A percentile compares a stretch with the other conserved stretches of the same genome.
phyloP scores from a whole-genome alignment of 805 yeast genomes.

The Candida oleophila region DNA sequence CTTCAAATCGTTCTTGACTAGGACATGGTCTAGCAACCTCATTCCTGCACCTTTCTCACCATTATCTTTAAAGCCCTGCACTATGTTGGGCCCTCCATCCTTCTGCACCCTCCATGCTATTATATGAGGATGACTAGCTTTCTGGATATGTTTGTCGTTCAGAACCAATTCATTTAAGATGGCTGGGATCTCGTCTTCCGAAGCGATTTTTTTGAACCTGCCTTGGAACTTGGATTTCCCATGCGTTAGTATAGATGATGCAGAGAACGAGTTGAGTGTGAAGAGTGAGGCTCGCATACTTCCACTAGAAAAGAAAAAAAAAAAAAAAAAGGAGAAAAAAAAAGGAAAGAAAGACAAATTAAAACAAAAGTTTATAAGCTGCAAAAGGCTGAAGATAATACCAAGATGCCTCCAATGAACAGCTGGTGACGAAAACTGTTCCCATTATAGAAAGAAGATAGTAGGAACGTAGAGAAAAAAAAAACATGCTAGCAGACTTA shows the following conservation, averaged over 20 bases:
- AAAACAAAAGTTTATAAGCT: too few relatives aligned
- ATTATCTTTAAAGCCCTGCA: conserved; percentile 66
- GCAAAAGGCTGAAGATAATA: too few relatives aligned
- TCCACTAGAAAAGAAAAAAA: too few relatives aligned
- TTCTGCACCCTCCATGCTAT: conserved; percentile 67
- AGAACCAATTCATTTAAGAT: conserved; percentile 42
- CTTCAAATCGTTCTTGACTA: conserved; percentile 47
- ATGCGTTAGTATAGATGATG: conserved; percentile 27
- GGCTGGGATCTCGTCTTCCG: conserved; percentile 41
- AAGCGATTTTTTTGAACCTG: conserved; percentile 43
- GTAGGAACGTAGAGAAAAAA: too few relatives aligned
- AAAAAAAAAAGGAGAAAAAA: too few relatives aligned
- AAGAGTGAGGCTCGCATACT: neutral
- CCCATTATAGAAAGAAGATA: too few relatives aligned
- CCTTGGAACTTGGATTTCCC: conserved; percentile 71
- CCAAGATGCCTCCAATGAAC: too few relatives aligned
- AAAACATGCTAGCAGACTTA: too few relatives aligned
- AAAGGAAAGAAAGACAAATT: too few relatives aligned
- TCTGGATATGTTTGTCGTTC: conserved; percentile 47
- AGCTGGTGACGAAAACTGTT: too few relatives aligned
- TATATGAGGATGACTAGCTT: conserved; percentile 73
- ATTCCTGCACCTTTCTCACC: conserved; percentile 79
- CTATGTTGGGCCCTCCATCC: conserved; percentile 16
- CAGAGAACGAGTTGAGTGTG: neutral
- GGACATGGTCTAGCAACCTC: conserved; percentile 49